Percentiles rank a stretch among this genome's conserved stretches.
phyloP scores from a whole-genome alignment of 495 filamentous ascomycete genomes.

The Bryoglossum gracile region DNA sequence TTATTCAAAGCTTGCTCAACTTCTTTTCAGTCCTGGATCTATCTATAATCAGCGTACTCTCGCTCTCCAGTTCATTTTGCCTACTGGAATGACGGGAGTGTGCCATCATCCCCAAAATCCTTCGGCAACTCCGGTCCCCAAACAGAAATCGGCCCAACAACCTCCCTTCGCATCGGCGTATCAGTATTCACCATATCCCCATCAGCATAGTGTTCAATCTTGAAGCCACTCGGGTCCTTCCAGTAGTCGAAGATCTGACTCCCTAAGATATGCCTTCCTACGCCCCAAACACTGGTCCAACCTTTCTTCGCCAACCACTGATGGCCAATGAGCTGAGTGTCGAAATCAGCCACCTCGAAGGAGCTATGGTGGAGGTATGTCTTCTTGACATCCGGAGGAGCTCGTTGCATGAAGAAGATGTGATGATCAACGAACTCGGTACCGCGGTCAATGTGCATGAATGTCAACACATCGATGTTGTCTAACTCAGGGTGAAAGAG shows the following conservation, averaged over 20 bases:
- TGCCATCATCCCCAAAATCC: not conserved
- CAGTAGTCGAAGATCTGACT: slow-evolving; percentile 66
- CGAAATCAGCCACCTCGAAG: slow-evolving; percentile 70
- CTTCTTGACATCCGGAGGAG: slow-evolving; percentile 26
- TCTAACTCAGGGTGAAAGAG: slow-evolving; percentile 38
- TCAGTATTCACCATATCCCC: slow-evolving; percentile 57
- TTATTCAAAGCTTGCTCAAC: too few species aligned
- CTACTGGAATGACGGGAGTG: too few species aligned
- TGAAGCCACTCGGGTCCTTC: slow-evolving; percentile 45
- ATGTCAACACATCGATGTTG: slow-evolving; percentile 45
- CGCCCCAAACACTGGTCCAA: slow-evolving; percentile 62
- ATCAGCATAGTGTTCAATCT: slow-evolving; percentile 60
- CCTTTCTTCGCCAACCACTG: slow-evolving; percentile 58
- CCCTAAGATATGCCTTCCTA: slow-evolving; percentile 60
- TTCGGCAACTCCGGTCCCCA: slow-evolving; percentile 11
- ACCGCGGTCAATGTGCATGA: slow-evolving; percentile 59
- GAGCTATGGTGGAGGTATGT: slow-evolving; percentile 61
- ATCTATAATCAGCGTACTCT: too few species aligned
- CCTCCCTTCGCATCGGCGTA: slow-evolving; percentile 22
- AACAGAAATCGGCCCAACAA: not conserved
- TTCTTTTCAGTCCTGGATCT: too few species aligned
- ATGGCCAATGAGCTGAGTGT: slow-evolving; percentile 65
- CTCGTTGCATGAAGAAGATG: slow-evolving; percentile 53
- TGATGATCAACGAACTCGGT: slow-evolving; percentile 58
- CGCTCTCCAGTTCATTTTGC: too few species aligned